Conservation (phyloP, 2,329 filamentous ascomycete species). For the Claviceps citrina region DNA sequence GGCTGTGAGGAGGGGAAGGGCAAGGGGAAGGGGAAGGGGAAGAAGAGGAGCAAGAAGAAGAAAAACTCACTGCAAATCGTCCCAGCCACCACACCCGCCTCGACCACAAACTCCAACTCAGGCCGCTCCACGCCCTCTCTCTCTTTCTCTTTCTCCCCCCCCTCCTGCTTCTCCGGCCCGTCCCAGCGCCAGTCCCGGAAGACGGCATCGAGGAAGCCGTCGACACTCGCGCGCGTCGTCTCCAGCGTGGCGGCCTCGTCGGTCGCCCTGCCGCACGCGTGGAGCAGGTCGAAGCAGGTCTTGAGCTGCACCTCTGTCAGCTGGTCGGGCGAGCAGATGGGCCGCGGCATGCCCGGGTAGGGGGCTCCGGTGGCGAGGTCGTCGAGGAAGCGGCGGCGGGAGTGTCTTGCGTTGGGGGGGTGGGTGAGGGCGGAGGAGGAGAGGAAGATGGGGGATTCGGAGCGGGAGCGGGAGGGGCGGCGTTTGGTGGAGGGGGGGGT, state of each 20-base stretch:
- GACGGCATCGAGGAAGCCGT: slow-evolving; percentile 17
- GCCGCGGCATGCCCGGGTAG: slow-evolving; percentile 7
- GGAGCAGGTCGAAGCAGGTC: slow-evolving; percentile 19
- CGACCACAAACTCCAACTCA: slow-evolving; percentile 15
- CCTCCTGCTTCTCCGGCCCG: no score
- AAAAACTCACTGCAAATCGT: slow-evolving; percentile 15
- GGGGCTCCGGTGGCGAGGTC: slow-evolving; percentile 11
- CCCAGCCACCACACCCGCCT: slow-evolving; percentile 14
- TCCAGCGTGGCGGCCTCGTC: slow-evolving; percentile 10
- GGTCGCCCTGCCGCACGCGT: slow-evolving; percentile 17
- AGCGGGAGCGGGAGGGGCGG: not conserved
- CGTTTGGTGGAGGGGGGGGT: not conserved
- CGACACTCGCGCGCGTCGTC: slow-evolving; percentile 16
- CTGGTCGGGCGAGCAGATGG: slow-evolving; percentile 13
- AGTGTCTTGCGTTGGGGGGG: slow-evolving; percentile 1
- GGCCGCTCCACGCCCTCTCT: slow-evolving; percentile 9
- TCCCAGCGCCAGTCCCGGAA: slow-evolving; percentile 16
- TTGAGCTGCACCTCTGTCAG: slow-evolving; percentile 15
- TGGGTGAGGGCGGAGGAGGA: slow-evolving; percentile 2
- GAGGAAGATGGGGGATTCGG: slow-evolving; percentile 9
- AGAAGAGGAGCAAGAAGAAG: no score
- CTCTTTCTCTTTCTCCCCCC: no score
- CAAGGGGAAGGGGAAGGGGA: no score
- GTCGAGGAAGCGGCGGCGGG: slow-evolving; percentile 11
- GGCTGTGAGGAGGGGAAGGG: no score